Percentiles rank a stretch among this genome's conserved stretches.
Conservation (phyloP, 192 early-diverging fungal species). For the Spizellomyces sp. region DNA sequence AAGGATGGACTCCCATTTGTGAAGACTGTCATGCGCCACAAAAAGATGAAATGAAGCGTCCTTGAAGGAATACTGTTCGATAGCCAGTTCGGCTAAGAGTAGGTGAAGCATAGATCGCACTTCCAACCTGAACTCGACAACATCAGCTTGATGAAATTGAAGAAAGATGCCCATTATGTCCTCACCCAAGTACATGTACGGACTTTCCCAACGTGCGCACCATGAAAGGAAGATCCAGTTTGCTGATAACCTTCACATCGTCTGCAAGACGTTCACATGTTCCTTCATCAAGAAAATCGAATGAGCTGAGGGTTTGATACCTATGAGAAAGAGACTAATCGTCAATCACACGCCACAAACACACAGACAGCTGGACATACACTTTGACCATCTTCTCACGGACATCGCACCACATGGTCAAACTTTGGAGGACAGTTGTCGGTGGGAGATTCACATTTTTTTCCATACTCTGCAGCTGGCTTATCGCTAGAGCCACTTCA, state of each 20-base stretch:
- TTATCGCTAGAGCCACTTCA: neutral
- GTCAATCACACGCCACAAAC: neutral
- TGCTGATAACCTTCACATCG: neutral
- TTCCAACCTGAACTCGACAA: conserved; percentile 9
- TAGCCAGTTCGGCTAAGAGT: conserved; percentile 4
- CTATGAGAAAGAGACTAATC: too few species aligned
- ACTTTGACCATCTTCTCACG: neutral
- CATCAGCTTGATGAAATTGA: neutral
- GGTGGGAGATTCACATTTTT: too few species aligned
- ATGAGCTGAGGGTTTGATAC: neutral
- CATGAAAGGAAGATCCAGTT: neutral
- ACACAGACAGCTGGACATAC: neutral
- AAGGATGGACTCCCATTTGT: neutral
- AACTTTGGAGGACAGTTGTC: too few species aligned
- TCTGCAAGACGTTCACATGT: neutral
- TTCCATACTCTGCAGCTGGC: neutral
- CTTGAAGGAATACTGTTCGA: conserved; percentile 15
- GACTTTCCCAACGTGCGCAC: neutral
- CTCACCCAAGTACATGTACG: neutral
- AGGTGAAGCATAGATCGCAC: neutral
- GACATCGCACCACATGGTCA: neutral
- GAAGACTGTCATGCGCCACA: neutral
- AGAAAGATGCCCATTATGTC: too few species aligned
- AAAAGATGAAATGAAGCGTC: conserved; percentile 21
- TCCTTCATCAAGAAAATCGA: neutral